Conservation (phyloP, 768 basidiomycete genomes). For the Lactifluus pinguis region DNA sequence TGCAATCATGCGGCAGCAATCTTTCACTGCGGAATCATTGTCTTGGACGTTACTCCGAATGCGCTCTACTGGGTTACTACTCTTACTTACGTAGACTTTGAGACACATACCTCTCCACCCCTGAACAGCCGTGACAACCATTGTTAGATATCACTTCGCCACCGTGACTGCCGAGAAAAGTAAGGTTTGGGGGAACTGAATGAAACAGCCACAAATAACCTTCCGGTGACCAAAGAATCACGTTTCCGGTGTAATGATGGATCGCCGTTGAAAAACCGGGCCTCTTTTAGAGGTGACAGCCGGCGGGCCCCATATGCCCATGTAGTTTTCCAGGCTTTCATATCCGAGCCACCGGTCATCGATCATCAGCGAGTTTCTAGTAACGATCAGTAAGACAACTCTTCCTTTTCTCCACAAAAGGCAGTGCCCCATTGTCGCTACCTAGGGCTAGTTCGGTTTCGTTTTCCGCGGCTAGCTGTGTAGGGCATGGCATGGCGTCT, state of each 20-base stretch:
- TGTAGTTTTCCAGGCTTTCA: not conserved
- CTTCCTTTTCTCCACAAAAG: not conserved
- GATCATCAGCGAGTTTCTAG: not conserved
- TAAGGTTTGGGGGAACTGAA: no score
- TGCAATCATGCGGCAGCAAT: no score
- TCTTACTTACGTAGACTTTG: not conserved
- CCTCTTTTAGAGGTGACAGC: no score
- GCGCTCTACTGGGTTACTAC: no score
- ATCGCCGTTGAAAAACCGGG: not conserved
- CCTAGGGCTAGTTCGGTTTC: not conserved
- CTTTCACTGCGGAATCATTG: no score
- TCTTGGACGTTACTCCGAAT: no score
- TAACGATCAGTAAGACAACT: no score
- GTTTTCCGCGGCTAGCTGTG: not conserved
- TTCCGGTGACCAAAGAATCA: not conserved
- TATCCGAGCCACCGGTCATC: not conserved
- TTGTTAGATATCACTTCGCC: no score
- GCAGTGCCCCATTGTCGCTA: not conserved
- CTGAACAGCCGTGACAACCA: no score
- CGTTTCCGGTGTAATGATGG: not conserved
- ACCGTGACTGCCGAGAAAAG: no score
- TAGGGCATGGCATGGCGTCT: not conserved
- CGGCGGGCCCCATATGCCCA: no score
- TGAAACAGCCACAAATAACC: not conserved
- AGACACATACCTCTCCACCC: not conserved